Percentiles rank a stretch among this genome's conserved stretches.
Conservation (phyloP, 108 stramenopile genomes). For the Stephanodiscus triporus region DNA sequence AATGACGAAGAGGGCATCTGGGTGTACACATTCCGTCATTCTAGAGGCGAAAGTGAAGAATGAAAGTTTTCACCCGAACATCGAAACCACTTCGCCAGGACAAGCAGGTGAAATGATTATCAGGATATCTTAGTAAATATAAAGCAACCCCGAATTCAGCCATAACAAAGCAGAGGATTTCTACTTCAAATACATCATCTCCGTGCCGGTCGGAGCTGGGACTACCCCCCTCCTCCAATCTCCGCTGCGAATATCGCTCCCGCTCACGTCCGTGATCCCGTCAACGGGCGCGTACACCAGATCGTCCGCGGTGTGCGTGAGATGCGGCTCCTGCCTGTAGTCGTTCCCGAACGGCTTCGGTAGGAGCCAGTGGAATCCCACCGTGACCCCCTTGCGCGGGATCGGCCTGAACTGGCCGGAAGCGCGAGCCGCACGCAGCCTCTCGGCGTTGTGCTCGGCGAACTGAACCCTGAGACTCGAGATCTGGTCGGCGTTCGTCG, state of each 20-base stretch:
- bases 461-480: conserved; percentile 41
- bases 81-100: too few species aligned
- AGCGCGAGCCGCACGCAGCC: conserved; percentile 75
- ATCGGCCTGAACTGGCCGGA: conserved; percentile 77
- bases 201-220: conserved; percentile 75
- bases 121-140: not conserved
- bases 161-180: not conserved
- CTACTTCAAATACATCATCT: conserved; percentile 88
- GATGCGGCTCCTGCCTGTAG: conserved; percentile 83
- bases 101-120: too few species aligned
- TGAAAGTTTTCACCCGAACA: too few species aligned
- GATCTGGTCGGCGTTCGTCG: conserved; percentile 53
- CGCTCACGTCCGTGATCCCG: conserved; percentile 76
- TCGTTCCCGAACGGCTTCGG: conserved; percentile 93
- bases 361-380: conserved; percentile 92
- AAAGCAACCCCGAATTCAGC: not conserved
- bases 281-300: conserved; percentile 74
- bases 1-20: conserved; percentile 51
- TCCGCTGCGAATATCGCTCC: conserved; percentile 62
- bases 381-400: conserved; percentile 88
- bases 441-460: conserved; percentile 67
- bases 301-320: conserved; percentile 76
- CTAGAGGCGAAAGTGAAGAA: not conserved
- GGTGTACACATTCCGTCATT: conserved; percentile 48
- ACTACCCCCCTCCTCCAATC: conserved; percentile 85